Conservation (phyloP, 257 asterid species). For the Lantana camara region DNA sequence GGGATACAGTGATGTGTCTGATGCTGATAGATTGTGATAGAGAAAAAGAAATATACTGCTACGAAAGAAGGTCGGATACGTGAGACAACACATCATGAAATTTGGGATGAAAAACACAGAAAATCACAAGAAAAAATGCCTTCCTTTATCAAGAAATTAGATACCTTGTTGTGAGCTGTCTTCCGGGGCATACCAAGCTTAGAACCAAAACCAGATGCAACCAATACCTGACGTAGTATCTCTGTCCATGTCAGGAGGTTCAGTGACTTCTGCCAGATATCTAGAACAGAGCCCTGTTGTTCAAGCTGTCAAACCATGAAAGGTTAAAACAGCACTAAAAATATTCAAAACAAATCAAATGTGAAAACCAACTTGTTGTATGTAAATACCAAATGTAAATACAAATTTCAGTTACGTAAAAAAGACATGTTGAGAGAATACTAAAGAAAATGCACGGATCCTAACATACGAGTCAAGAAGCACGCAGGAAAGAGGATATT, state of each 20-base stretch:
- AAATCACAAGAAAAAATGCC: constrained; percentile 19
- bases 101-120: constrained; percentile 20
- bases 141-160: constrained; percentile 27
- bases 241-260: constrained; percentile 94
- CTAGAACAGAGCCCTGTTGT: constrained; percentile 43
- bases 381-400: too few species aligned
- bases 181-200: constrained; percentile 42
- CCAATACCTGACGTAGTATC: constrained; percentile 75
- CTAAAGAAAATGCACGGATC: neutral
- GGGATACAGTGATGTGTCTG: constrained; percentile 4
- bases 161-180: constrained; percentile 67
- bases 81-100: constrained; percentile 19
- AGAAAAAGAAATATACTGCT: constrained; percentile 7
- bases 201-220: constrained; percentile 94
- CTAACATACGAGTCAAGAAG: constrained; percentile 22
- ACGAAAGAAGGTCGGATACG: constrained; percentile 13
- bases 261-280: constrained; percentile 78
- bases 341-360: constrained; percentile 10
- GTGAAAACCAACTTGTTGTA: constrained; percentile 3
- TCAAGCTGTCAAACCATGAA: constrained; percentile 61
- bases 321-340: constrained; percentile 19
- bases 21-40: constrained; percentile 3
- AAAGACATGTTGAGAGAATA: constrained; percentile 15
- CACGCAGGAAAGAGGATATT: constrained; percentile 5
- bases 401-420: constrained; percentile 11